phyloP scores from a whole-genome alignment of 371 early-diverging fungal species.

The Thermomucor indicae-seudaticae region DNA sequence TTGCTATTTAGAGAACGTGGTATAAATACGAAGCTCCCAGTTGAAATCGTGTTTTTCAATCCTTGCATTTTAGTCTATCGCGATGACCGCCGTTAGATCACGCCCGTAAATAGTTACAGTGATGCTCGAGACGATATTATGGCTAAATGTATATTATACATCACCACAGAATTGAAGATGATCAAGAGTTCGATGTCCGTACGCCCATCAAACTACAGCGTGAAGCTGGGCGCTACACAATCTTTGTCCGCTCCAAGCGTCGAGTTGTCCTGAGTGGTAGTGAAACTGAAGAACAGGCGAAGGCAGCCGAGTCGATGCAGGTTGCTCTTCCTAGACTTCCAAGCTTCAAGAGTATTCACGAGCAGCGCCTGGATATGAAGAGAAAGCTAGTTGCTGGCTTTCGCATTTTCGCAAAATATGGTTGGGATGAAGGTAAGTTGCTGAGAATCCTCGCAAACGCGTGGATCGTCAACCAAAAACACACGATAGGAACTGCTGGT shows the following conservation, averaged over 20 bases:
- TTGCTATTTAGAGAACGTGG: no score
- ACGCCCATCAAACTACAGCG: conserved; percentile 3
- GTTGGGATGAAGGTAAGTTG: conserved; percentile 50
- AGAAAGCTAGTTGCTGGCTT: conserved; percentile 57
- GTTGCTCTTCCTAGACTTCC: conserved; percentile 38
- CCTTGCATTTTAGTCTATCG: no score
- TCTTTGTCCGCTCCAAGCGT: conserved; percentile 25
- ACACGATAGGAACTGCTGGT: conserved; percentile 15
- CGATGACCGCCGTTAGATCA: no score
- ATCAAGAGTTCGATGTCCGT: no score
- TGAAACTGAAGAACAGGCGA: conserved; percentile 46
- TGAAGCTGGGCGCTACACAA: conserved; percentile 6
- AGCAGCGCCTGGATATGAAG: conserved; percentile 52
- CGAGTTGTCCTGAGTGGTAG: conserved; percentile 34
- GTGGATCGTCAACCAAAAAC: conserved; percentile 14
- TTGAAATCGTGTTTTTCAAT: no score
- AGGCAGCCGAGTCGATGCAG: conserved; percentile 28
- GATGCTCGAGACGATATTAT: no score
- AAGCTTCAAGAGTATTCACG: conserved; percentile 24
- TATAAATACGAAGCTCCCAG: no score
- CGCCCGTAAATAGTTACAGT: no score
- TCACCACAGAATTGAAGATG: no score
- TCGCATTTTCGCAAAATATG: conserved; percentile 51
- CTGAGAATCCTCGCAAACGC: no score
- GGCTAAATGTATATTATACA: no score